Evolutionary conservation across 176 grass and related monocot genomes (phyloP).

Genomic region (Panicum miliaceum): DNA sequence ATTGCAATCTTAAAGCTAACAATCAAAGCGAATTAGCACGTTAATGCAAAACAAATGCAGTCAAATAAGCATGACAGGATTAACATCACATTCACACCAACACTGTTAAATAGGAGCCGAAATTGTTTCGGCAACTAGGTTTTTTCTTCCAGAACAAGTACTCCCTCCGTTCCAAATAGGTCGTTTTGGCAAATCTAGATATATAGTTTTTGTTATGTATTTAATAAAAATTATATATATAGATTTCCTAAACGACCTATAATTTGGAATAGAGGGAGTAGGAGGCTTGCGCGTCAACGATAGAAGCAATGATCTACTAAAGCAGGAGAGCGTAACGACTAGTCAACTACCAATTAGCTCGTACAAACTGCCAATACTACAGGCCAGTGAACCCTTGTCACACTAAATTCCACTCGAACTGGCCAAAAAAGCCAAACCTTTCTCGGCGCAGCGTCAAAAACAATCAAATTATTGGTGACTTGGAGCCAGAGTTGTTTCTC

Average conservation of each 20-base stretch:
- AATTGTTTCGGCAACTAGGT: neutral
- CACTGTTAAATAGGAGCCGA: neutral
- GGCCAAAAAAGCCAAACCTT: neutral
- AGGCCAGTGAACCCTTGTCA: neutral
- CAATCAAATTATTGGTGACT: slow-evolving; percentile 1
- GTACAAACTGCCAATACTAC: neutral
- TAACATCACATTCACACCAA: neutral
- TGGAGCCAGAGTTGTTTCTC: neutral
- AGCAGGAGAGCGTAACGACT: slow-evolving; percentile 1
- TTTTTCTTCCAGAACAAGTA: neutral
- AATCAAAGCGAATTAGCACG: neutral
- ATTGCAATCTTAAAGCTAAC: neutral
- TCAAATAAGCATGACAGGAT: neutral
- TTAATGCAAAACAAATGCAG: neutral
- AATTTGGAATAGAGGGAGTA: too few relatives aligned
- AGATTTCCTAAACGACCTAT: too few relatives aligned
- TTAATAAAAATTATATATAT: too few relatives aligned
- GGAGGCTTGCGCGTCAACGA: neutral
- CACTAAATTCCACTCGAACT: neutral
- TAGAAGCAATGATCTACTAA: neutral
- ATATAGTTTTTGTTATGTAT: too few relatives aligned
- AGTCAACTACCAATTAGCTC: neutral
- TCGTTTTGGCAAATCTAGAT: too few relatives aligned
- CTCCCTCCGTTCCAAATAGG: too few relatives aligned
- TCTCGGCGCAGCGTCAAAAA: neutral